Percentiles rank a stretch among this genome's conserved stretches.
These are phyloP conservation scores for Solanum hybrid DNA, from an alignment of 305 asterid genomes.

Conservation along the genomic window DNA sequence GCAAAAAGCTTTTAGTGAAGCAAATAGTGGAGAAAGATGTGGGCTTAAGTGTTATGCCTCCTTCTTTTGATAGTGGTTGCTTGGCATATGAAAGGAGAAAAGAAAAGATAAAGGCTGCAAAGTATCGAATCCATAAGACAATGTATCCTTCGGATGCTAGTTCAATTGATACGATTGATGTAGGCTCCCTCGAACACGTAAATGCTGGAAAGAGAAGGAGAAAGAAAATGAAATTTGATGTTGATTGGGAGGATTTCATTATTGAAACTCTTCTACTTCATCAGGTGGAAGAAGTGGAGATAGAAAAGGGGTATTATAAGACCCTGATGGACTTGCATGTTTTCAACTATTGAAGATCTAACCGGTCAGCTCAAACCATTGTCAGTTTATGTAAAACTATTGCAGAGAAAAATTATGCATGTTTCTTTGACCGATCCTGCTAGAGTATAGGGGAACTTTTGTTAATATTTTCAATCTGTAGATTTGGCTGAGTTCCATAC, in stretches of 20 bases:
- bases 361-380: background rate
- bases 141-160: slow-evolving; percentile 33
- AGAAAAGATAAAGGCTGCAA: slow-evolving; percentile 59
- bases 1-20: slow-evolving; percentile 59
- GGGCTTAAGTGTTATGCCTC: slow-evolving; percentile 57
- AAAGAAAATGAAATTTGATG: slow-evolving; percentile 28
- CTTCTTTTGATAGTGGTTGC: slow-evolving; percentile 52
- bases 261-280: slow-evolving; percentile 83
- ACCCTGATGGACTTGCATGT: slow-evolving; percentile 70
- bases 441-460: background rate
- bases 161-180: slow-evolving; percentile 6
- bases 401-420: background rate
- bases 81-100: slow-evolving; percentile 35
- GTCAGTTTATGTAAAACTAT: background rate
- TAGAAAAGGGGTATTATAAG: slow-evolving; percentile 73
- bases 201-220: slow-evolving; percentile 30
- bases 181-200: slow-evolving; percentile 8
- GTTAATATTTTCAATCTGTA: background rate
- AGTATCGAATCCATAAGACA: slow-evolving; percentile 50
- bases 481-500: background rate
- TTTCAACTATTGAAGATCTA: slow-evolving; percentile 22
- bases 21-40: slow-evolving; percentile 62
- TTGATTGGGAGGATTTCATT: slow-evolving; percentile 72
- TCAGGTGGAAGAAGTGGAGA: slow-evolving; percentile 64
- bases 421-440: background rate